Evolutionary conservation across 2,329 filamentous ascomycete genomes (phyloP), one percentile per base, ranked within the genome.

Genomic region (Hortaea sp.): DNA sequence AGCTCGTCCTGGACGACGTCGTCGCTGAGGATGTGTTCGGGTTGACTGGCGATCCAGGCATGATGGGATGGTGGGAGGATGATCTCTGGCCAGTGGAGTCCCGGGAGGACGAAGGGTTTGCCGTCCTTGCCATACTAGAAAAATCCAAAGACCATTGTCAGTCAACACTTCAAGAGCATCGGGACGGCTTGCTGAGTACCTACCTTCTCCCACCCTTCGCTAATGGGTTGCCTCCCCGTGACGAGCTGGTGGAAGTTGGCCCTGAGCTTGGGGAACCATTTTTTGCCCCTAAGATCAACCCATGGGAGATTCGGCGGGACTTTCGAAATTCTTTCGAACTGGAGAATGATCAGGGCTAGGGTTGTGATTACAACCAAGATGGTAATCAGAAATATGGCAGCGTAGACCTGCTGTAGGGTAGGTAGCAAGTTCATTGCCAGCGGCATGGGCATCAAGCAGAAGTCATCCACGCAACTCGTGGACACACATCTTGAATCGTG

Each of bases 61-160:
- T 42, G 44, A n/a, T 51, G 31, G 10, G 41, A 40, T 3, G 49
- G 49, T 12, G 49, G 49, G 3, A 51, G 39, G 7, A 51, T 39
- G 9, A 49, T 42, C 2, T 45, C 47, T 0, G 44, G 43, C 49
- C 49, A 51, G 20, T 49, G 43, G 6, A 47, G 30, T 3, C 37
- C 39, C 11, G 49, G 49, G 7, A 49, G 38, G 41, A 49, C 34
- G 44, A 51, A 51, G 28, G 49, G 47, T 20, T 44, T 43, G 32
- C 37, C 38, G 27, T 49, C 45, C 31, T 38, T 51, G 28, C 37
- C 41, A 41, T 51, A 51, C 44, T 49, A 39, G 27, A 9, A 10
- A 2, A 4, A 2, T 20, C 4, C 20, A 2, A 2, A 5, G 13
- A 6, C 10, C 6, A 1, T 40, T 9, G 7, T 40, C 11, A 40